Evolutionary conservation across 441 rosid genomes (phyloP), one percentile per base, ranked within the genome.

Genomic region (Euphorbia celastroides): DNA sequence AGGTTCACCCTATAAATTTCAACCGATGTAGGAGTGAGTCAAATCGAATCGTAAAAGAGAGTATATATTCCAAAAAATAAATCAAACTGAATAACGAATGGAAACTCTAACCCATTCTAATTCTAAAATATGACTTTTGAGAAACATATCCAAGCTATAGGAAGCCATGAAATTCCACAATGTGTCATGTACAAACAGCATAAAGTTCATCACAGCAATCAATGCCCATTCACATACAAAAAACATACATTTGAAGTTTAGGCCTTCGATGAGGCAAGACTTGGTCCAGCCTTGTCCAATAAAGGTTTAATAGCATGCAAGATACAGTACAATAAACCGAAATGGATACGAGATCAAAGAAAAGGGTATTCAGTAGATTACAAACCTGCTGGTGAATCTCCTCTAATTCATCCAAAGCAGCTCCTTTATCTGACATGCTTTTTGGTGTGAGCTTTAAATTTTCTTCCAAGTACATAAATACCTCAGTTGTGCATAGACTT

Each of bases 321-420:
- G 54, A 13, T n/a, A 54, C 28, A 26, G 31, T 31, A 20, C 31
- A 25, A 62, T 13, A n/a, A 19, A 69, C 17, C 62, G 55, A 55
- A 51, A 51, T 44, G 46, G 41, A 46, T 44, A 30, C 16, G 2
- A 66, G 59, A 68, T 10, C 54, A 30, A 67, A 42, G 44, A 34
- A 48, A 23, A 57, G 54, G 32, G 30, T 38, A 56, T 48, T 1
- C 5, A 27, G 23, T n/a, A 48, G 62, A 67, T 10, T 52, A 46
- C 44, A 17, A 78, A 94, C 99, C 98, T 94, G 98, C 73, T 82
- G 94, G 74, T 89, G 86, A 92, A 92, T 92, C 81, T 87, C 94
- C 77, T 87, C 85, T 76, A 87, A 68, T 79, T 94, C 98, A 81
- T 94, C 99, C 63, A 75, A 62, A 25, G 97, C 93, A 83, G 80